Evolutionary conservation across 768 basidiomycete species (phyloP).

Genomic region (Boletus rubroflammeus): DNA sequence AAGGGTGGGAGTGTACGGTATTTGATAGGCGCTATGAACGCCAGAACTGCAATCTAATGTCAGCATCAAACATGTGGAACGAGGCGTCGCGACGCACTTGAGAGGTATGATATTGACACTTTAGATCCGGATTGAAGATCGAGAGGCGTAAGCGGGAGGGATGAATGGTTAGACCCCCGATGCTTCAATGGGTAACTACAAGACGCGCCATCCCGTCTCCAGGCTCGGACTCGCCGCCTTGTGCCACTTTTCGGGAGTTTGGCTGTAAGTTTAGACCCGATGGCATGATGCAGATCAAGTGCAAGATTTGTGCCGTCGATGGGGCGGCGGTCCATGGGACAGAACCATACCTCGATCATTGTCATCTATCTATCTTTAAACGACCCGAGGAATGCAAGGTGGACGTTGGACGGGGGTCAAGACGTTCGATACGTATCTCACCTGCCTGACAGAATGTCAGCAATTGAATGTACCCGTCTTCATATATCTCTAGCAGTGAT

Average conservation of each 20-base stretch:
- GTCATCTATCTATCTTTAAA: constrained; percentile 19
- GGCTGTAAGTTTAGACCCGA: neutral
- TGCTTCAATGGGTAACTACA: neutral
- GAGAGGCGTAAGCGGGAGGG: neutral
- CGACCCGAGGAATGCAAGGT: neutral
- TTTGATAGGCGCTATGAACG: constrained; percentile 16
- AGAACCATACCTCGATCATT: neutral
- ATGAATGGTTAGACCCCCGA: neutral
- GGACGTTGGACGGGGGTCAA: constrained; percentile 10
- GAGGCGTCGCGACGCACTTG: constrained; percentile 22
- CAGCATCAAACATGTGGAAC: constrained; percentile 14
- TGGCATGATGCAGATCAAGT: neutral
- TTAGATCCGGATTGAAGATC: constrained; percentile 3
- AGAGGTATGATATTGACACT: neutral
- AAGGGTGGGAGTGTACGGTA: constrained; percentile 4
- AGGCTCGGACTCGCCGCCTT: neutral
- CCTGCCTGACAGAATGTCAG: neutral
- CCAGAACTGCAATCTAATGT: neutral
- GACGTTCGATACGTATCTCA: neutral
- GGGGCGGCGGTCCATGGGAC: neutral
- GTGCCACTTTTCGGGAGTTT: neutral
- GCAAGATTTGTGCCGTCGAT: constrained; percentile 13
- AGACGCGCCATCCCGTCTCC: neutral
- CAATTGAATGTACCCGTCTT: neutral
- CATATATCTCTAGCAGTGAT: too few relatives aligned